Evolutionary conservation across 805 yeast genomes (phyloP), one percentile per base, ranked within the genome.

Genomic region (Candida patagonica): DNA sequence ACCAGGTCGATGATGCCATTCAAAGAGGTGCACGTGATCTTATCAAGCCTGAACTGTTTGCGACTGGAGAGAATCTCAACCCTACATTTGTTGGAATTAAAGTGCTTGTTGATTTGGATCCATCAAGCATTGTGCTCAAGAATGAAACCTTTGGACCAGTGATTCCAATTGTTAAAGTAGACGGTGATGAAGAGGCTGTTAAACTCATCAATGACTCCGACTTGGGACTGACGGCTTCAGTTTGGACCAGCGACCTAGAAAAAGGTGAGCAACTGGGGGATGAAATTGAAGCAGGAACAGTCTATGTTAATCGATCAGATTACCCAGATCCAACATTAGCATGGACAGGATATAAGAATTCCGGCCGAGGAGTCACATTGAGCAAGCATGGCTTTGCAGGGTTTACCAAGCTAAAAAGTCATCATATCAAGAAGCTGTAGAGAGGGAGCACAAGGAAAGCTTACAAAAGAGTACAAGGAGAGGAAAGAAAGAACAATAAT

Each of bases 101-200:
- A 37, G 73, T 86, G 50, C 80, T 85, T 55, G 79, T 78, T 48
- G 85, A 81, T 56, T 85, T 84, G 48, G 71, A 68, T 13, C 81
- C 77, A 55, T 64, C 73, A 51, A 76, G 74, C 74, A 6, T 66
- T 52, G 72, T 86, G 54, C 84, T 81, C 45, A 69, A 67, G 51
- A 94, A 83, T 54, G 95, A 86, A 67, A 82, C 87, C 50, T 86
- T 86, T 54, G 95, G 95, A 44, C 95, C 95, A 19, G 85, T 86
- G 45, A 77, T 81, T 47, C 78, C 92, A 30, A 72, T 83, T 41
- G 65, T 79, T 55, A 80, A 81, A 62, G 85, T 85, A 59, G 67
- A 66, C 51, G 69, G 81, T 37, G 72, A 74, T 47, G 89, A 81
- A 48, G 94, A 85, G 61, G 88, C 78, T 38, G 67, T 86, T 45